Conservation (phyloP, 495 filamentous ascomycete genomes). For the Aspergillus biplanus region DNA sequence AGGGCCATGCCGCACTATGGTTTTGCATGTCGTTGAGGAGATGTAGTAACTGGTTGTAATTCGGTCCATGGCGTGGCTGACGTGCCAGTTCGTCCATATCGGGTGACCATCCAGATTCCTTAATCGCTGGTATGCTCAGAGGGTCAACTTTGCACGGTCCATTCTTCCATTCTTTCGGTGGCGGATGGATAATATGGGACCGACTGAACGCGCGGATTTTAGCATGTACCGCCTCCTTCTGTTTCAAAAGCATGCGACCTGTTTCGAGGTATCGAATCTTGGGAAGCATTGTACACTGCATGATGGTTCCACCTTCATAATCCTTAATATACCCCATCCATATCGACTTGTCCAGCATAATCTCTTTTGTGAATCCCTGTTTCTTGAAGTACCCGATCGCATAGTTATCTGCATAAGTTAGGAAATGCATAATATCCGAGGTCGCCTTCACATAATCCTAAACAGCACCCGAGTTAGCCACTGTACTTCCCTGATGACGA, state of each 20-base stretch:
- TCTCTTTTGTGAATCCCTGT: slow-evolving; percentile 98
- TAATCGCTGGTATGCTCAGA: slow-evolving; percentile 78
- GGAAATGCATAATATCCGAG: slow-evolving; percentile 95
- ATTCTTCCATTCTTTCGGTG: slow-evolving; percentile 84
- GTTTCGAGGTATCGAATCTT: slow-evolving; percentile 91
- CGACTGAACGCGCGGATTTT: slow-evolving; percentile 93
- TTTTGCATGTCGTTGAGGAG: slow-evolving; percentile 96
- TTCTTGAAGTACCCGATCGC: slow-evolving; percentile 99
- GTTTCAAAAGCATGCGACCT: slow-evolving; percentile 94
- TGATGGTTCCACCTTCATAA: slow-evolving; percentile 98
- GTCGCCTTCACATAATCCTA: slow-evolving; percentile 96
- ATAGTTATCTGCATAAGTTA: slow-evolving; percentile 98
- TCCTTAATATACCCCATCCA: slow-evolving; percentile 99
- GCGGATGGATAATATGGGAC: slow-evolving; percentile 82
- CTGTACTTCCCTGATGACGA: background rate
- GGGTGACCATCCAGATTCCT: slow-evolving; percentile 88
- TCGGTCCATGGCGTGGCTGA: slow-evolving; percentile 95
- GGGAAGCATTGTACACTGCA: slow-evolving; percentile 98
- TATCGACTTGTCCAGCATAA: slow-evolving; percentile 82
- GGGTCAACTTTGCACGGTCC: slow-evolving; percentile 74
- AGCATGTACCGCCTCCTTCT: slow-evolving; percentile 90
- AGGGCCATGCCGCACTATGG: slow-evolving; percentile 89
- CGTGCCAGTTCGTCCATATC: slow-evolving; percentile 97
- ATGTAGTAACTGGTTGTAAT: slow-evolving; percentile 90
- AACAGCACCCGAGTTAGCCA: slow-evolving; percentile 21